A percentile compares a stretch with the other conserved stretches of the same genome.
These are phyloP conservation scores for Wolfiporia cocos DNA, from an alignment of 1,284 basidiomycete genomes.

Conservation along the genomic window DNA sequence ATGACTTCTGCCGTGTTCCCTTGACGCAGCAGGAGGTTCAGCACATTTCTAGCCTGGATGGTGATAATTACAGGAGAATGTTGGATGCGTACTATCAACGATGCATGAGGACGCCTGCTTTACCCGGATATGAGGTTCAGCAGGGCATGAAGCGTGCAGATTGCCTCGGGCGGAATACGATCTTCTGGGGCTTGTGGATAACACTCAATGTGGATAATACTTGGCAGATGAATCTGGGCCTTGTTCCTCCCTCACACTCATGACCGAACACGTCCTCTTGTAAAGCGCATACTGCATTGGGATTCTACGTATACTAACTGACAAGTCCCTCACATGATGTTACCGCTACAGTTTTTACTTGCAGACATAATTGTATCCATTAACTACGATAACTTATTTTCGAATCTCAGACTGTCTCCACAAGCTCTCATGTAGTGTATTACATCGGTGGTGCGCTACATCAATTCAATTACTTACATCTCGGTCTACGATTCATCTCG, in stretches of 20 bases:
- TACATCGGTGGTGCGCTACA: too few relatives aligned
- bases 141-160: slow-evolving; percentile 33
- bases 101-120: slow-evolving; percentile 13
- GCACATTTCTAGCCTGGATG: slow-evolving; percentile 16
- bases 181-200: slow-evolving; percentile 31
- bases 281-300: too few relatives aligned
- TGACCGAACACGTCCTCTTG: too few relatives aligned
- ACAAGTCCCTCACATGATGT: too few relatives aligned
- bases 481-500: too few relatives aligned
- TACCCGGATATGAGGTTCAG: slow-evolving; percentile 25
- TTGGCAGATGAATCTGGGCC: slow-evolving; percentile 30
- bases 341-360: too few relatives aligned
- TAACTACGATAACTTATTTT: too few relatives aligned
- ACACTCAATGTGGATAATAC: slow-evolving; percentile 18
- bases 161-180: slow-evolving; percentile 26
- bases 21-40: slow-evolving; percentile 25
- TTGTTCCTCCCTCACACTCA: slow-evolving; percentile 7
- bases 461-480: too few relatives aligned
- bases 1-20: slow-evolving; percentile 29
- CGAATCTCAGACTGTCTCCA: too few relatives aligned
- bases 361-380: too few relatives aligned
- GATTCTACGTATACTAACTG: too few relatives aligned
- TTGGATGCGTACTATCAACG: slow-evolving; percentile 20
- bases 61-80: slow-evolving; percentile 18
- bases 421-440: too few relatives aligned